Evolutionary conservation across 2,329 filamentous ascomycete genomes (phyloP), one percentile per base, ranked within the genome.

Genomic region (Scytalidium sp.): DNA sequence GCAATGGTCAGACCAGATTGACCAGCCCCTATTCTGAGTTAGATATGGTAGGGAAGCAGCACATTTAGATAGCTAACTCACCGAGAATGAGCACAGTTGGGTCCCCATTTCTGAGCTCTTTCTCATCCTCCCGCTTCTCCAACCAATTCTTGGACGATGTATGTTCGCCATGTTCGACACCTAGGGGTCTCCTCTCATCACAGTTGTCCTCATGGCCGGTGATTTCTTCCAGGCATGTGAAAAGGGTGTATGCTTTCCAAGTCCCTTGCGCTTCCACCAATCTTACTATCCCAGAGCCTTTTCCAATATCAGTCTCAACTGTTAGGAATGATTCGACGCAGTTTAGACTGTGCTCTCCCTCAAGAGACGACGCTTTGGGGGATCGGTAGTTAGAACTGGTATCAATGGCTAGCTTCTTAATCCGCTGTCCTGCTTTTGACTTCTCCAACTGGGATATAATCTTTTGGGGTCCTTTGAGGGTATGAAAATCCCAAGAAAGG

Each of bases 191-290:
- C 27, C 63, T 63, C 3, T 51, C 51, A 6, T 66, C 61, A 1
- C 63, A 55, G 2, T 52, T 47, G 54, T 87, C 80, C 47, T 81
- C 75, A 45, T 75, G 67, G 0, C 75, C 78, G 4, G 70, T 76
- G 7, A 88, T 56, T 25, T 78, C 75, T 1, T 72, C 58, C 4
- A 88, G 66, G 0, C 72, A 69, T 0, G 84, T 87, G 60, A 81
- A 87, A 1, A 88, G 57, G 3, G 80, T 82, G 54, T 79, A 84
- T 1, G 83, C 77, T 59, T 81, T 83, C 81, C 82, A 87, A 7
- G 63, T 52, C 1, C 64, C 67, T 2, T 66, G 66, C 6, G 51
- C 53, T 36, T 72, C 64, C 0, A 74, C 68, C 0, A 87, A 63
- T 1, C 80, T 71, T 0, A 79, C 68, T 1, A 87, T 59, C 1